A percentile compares a stretch with the other conserved stretches of the same genome.
phyloP scores from a whole-genome alignment of 1,284 basidiomycete species.

The Rugosomyces carneus region DNA sequence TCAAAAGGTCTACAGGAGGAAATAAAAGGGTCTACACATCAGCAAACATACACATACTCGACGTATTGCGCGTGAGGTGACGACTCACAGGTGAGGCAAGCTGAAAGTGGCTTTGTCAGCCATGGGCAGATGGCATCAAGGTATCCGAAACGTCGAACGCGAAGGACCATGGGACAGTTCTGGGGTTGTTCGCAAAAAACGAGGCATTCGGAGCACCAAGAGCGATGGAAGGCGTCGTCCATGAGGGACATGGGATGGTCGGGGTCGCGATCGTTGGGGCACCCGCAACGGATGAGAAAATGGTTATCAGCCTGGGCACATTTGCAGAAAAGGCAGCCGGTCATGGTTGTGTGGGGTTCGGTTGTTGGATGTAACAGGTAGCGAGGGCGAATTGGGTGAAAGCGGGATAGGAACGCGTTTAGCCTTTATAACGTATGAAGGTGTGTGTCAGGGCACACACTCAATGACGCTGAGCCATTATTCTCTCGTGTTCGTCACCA shows the following conservation, averaged over 20 bases:
- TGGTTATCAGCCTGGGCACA: conserved; percentile 24
- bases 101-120: conserved; percentile 14
- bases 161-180: conserved; percentile 17
- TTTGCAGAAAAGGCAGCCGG: conserved; percentile 16
- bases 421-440: conserved; percentile 13
- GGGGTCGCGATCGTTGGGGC: conserved; percentile 23
- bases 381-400: not conserved
- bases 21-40: not conserved
- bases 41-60: not conserved
- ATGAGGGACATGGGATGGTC: conserved; percentile 24
- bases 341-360: conserved; percentile 7
- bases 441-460: conserved; percentile 7
- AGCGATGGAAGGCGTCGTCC: conserved; percentile 29
- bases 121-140: conserved; percentile 12
- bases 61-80: not conserved
- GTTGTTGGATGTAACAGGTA: not conserved
- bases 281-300: conserved; percentile 29
- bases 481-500: conserved; percentile 11
- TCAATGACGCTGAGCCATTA: conserved; percentile 1
- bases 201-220: conserved; percentile 28
- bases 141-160: conserved; percentile 10
- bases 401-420: not conserved
- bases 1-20: conserved; percentile 6
- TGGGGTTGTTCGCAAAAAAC: conserved; percentile 25
- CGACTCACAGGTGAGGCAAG: conserved; percentile 15